Evolutionary conservation across 2,329 filamentous ascomycete species (phyloP).

Genomic region (Parastagonospora avenae): DNA sequence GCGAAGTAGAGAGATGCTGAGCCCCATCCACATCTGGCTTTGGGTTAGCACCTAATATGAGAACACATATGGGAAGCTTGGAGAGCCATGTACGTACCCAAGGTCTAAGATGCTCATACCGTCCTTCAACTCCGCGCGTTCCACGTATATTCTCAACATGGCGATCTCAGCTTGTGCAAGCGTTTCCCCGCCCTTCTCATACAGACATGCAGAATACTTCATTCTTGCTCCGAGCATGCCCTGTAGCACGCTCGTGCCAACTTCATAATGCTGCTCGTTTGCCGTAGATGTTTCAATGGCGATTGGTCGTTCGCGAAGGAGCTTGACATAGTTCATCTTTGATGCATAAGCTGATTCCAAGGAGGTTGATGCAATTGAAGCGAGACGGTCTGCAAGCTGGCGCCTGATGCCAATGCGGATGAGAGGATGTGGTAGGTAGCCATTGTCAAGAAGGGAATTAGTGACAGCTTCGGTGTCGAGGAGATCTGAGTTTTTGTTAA

Average conservation of each 20-base stretch:
- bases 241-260: constrained; percentile 67
- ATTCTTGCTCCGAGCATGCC: constrained; percentile 69
- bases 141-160: constrained; percentile 68
- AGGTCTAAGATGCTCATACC: constrained; percentile 68
- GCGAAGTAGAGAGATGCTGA: constrained; percentile 69
- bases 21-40: constrained; percentile 69
- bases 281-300: constrained; percentile 70
- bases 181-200: constrained; percentile 61
- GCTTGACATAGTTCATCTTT: constrained; percentile 68
- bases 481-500: constrained; percentile 20
- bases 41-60: neutral
- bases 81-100: constrained; percentile 52
- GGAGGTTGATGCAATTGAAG: constrained; percentile 59
- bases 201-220: constrained; percentile 74
- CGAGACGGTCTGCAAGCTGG: constrained; percentile 67
- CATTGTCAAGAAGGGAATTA: constrained; percentile 62
- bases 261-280: constrained; percentile 75
- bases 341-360: constrained; percentile 59
- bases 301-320: constrained; percentile 65
- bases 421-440: constrained; percentile 66
- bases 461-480: constrained; percentile 32
- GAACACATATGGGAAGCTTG: constrained; percentile 12
- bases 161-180: constrained; percentile 68
- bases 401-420: constrained; percentile 69
- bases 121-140: constrained; percentile 63